Conservation (phyloP, 2,329 filamentous ascomycete genomes). For the Sclerotinia nivalis region DNA sequence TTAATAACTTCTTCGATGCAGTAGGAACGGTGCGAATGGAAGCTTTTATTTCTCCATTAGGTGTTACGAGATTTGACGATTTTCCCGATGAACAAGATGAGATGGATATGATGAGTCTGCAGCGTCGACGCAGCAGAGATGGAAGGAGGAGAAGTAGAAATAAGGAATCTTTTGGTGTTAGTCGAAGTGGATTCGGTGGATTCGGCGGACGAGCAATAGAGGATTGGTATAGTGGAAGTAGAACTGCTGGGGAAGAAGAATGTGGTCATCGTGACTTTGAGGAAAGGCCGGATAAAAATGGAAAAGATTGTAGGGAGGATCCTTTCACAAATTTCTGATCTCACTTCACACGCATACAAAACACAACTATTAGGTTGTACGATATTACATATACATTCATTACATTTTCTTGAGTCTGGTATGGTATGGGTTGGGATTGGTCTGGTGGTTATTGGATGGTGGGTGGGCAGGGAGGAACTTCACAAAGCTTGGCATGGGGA, state of each 20-base stretch:
- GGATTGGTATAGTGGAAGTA: conserved; percentile 51
- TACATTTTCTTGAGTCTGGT: conserved; percentile 23
- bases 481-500: conserved; percentile 1
- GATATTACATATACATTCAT: conserved; percentile 16
- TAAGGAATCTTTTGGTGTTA: conserved; percentile 38
- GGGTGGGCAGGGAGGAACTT: conserved; percentile 3
- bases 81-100: conserved; percentile 41
- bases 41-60: conserved; percentile 77
- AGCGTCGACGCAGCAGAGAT: conserved; percentile 37
- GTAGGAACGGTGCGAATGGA: conserved; percentile 95
- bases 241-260: conserved; percentile 55
- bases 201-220: conserved; percentile 51
- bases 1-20: conserved; percentile 71
- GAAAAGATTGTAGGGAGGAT: conserved; percentile 54
- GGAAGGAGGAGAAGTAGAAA: conserved; percentile 36
- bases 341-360: background rate
- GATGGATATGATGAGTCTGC: conserved; percentile 36
- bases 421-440: background rate
- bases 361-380: conserved; percentile 7
- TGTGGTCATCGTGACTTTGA: conserved; percentile 42
- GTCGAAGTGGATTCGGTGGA: conserved; percentile 36
- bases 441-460: background rate
- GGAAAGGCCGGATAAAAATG: conserved; percentile 40
- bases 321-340: conserved; percentile 61
- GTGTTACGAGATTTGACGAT: conserved; percentile 40